Percentiles rank a stretch among this genome's conserved stretches.
phyloP scores from a whole-genome alignment of 371 early-diverging fungal genomes.

The Syncephalis fuscata region DNA sequence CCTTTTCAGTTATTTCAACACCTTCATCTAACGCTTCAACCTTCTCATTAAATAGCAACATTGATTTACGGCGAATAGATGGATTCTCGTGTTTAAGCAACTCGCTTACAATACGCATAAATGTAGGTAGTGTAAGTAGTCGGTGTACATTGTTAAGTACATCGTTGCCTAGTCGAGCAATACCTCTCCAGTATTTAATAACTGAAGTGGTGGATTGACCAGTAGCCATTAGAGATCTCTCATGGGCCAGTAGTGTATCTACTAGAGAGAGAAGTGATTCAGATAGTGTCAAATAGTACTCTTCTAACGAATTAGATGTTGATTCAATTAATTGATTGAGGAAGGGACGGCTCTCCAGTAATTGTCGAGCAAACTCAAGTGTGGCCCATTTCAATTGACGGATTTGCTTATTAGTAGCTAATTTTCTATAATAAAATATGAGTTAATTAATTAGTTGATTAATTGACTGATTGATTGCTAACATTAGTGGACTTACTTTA shows the following conservation, averaged over 20 bases:
- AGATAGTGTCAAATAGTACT: conserved; percentile 28
- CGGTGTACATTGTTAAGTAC: conserved; percentile 60
- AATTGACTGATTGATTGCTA: no score
- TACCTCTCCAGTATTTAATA: conserved; percentile 38
- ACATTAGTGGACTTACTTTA: no score
- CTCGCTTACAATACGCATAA: conserved; percentile 44
- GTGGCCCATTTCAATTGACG: conserved; percentile 60
- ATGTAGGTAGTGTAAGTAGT: conserved; percentile 52
- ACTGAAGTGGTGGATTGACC: conserved; percentile 10
- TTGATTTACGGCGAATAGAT: conserved; percentile 60
- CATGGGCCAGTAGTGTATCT: conserved; percentile 16
- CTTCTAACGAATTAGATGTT: conserved; percentile 11
- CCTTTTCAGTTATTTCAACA: conserved; percentile 8
- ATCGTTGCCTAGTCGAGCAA: conserved; percentile 42
- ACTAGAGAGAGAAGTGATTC: conserved; percentile 28
- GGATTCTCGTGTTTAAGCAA: conserved; percentile 48
- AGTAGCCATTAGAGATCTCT: neutral
- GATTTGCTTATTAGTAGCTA: conserved; percentile 34
- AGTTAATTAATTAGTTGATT: no score
- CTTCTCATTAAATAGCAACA: conserved; percentile 57
- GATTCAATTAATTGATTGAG: no score
- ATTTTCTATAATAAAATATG: no score
- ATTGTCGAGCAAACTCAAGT: conserved; percentile 42
- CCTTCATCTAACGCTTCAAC: conserved; percentile 12
- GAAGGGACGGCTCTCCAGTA: conserved; percentile 43